These are phyloP conservation scores for Atkinsonella texensis DNA, from an alignment of 2,329 filamentous ascomycete species.

Conservation along the genomic window DNA sequence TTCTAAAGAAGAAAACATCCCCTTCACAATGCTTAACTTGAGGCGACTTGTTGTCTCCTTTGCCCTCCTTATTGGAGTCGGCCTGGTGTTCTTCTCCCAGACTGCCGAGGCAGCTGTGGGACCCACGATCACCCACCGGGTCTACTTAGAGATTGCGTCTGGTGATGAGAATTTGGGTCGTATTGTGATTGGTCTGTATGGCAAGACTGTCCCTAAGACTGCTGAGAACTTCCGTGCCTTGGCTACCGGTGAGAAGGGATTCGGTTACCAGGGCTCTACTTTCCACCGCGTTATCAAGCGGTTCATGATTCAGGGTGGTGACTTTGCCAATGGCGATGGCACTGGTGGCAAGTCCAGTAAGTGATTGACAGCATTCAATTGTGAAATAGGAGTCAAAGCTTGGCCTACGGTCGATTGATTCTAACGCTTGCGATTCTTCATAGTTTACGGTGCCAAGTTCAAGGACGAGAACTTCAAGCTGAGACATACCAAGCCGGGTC, in stretches of 20 bases:
- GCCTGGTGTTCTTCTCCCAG: constrained; percentile 65
- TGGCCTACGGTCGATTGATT: constrained; percentile 7
- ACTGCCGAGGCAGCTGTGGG: constrained; percentile 66
- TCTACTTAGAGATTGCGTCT: constrained; percentile 75
- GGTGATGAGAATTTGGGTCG: constrained; percentile 64
- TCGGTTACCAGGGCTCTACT: constrained; percentile 65
- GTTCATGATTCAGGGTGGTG: constrained; percentile 88
- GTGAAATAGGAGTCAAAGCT: not conserved
- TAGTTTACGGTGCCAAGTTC: constrained; percentile 75
- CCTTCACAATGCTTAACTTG: constrained; percentile 57
- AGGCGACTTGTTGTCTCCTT: constrained; percentile 59
- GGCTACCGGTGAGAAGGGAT: constrained; percentile 77
- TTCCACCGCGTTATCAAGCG: constrained; percentile 88
- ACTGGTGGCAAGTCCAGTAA: constrained; percentile 76
- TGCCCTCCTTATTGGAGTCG: constrained; percentile 64
- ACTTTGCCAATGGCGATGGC: constrained; percentile 74
- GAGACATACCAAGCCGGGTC: constrained; percentile 77
- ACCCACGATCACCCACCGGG: constrained; percentile 92
- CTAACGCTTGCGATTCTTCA: constrained; percentile 7
- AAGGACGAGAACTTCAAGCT: constrained; percentile 91
- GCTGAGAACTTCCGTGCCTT: constrained; percentile 65
- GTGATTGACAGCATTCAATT: constrained; percentile 17
- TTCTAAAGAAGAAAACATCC: not conserved
- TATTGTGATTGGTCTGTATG: constrained; percentile 73
- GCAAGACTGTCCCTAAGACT: constrained; percentile 74